Conservation (phyloP, 2,329 filamentous ascomycete genomes). For the Aspergillus brunneoviolaceus region DNA sequence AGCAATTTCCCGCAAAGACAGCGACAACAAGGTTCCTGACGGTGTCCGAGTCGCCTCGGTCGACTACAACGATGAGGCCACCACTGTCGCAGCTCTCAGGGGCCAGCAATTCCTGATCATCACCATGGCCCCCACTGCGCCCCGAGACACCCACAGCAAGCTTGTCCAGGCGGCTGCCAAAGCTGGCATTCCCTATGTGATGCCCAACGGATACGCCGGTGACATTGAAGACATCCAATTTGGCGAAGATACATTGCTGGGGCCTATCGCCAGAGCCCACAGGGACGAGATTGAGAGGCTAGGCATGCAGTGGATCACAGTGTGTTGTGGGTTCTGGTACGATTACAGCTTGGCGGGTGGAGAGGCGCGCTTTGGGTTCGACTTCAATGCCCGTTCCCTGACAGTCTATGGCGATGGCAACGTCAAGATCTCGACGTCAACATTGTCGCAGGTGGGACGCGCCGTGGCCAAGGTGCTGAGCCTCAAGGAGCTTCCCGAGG, state of each 20-base stretch:
- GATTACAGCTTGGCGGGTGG: conserved; percentile 50
- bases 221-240: conserved; percentile 35
- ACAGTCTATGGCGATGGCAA: conserved; percentile 59
- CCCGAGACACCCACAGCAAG: conserved; percentile 49
- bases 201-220: conserved; percentile 51
- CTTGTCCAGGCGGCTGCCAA: conserved; percentile 56
- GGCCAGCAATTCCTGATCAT: conserved; percentile 61
- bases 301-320: conserved; percentile 47
- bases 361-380: conserved; percentile 48
- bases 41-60: conserved; percentile 46
- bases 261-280: conserved; percentile 22
- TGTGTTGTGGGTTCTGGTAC: conserved; percentile 55
- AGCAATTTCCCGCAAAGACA: conserved; percentile 50
- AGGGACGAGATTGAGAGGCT: conserved; percentile 43
- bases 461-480: conserved; percentile 55
- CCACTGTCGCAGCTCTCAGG: conserved; percentile 51
- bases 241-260: conserved; percentile 40
- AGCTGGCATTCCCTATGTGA: conserved; percentile 55
- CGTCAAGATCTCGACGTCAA: conserved; percentile 57
- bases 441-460: conserved; percentile 57
- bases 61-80: conserved; percentile 50
- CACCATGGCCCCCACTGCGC: conserved; percentile 49
- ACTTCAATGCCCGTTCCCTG: conserved; percentile 44
- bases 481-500: conserved; percentile 45
- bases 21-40: conserved; percentile 44